Base-by-base conservation (phyloP, 116 monocot genomes). In the Zostera marina region DNA sequence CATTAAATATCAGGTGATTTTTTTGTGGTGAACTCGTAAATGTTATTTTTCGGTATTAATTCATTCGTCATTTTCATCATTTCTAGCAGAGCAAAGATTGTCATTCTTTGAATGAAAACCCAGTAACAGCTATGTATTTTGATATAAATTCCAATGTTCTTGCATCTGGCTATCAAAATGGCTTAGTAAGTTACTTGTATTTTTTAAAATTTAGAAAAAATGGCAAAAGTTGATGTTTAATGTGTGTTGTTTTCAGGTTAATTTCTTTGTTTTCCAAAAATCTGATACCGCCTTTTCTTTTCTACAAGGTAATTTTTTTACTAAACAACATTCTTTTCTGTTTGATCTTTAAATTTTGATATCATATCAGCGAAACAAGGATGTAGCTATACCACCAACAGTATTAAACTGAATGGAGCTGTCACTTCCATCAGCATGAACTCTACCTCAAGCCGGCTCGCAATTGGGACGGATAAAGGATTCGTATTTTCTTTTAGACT, bases 381-480 rank as follows among this genome's bases (percentile, higher is more conserved):
- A 63, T 62, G 63, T 54, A 76, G 72, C 62, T 81, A 81, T 56
- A 75, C 47, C 15, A 67, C 62, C 62, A 55, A 25, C 3, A 67
- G 40, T 74, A 22, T 84, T 22, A 84, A 87, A 62, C 71, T 93
- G 61, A 74, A 76, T 79, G 93, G 93, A 66, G 62, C 77, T 62
- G 55, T 93, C 63, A 41, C 60, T 49, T 70, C 76, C 15, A 74
- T 79, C 42, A 61, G 56, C 52, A 55, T 81, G 22, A 64, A 84
- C 66, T 23, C 70, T 61, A 66, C 66, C 26, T 73, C 72, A 8
- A 81, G 68, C 63, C 70, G 57, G 75, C 59, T 87, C 63, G 93
- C 93, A 40, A 51, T 84, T 60, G 93, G 93, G 56, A 87, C 93
- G 13, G 74, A 80, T 61, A 71, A 84, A 79, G 88, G 93, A 73